phyloP scores from a whole-genome alignment of 192 early-diverging fungal genomes.

The Obelidium mucronatum region DNA sequence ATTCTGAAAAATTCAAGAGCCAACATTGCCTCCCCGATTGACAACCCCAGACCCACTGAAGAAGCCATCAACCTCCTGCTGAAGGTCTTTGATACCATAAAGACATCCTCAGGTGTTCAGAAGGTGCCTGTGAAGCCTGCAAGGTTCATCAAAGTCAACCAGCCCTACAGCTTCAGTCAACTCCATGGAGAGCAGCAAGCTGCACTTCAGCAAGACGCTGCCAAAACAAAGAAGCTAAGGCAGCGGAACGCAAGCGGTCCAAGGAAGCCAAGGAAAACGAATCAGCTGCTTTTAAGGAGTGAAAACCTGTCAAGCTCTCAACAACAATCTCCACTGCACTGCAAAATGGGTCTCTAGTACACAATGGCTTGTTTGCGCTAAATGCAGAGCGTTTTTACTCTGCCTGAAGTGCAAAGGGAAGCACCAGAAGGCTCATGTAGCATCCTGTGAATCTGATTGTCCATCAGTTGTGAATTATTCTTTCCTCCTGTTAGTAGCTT shows the following conservation, averaged over 20 bases:
- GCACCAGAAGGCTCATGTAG: background rate
- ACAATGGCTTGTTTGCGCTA: background rate
- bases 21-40: background rate
- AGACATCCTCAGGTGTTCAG: background rate
- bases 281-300: background rate
- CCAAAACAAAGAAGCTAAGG: background rate
- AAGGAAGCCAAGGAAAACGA: background rate
- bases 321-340: background rate
- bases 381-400: background rate
- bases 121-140: constrained; percentile 1
- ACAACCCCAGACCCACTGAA: background rate
- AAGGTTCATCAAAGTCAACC: background rate
- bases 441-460: background rate
- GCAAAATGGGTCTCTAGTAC: background rate
- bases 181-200: background rate
- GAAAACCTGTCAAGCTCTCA: background rate
- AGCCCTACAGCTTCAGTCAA: background rate
- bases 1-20: background rate
- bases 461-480: background rate
- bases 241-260: background rate
- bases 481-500: background rate
- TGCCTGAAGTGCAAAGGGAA: background rate
- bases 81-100: background rate
- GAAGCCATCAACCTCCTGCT: background rate
- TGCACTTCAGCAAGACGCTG: background rate